Evolutionary conservation across 2,329 filamentous ascomycete species (phyloP), one percentile per base, ranked within the genome.

Genomic region (Tetracladium maxilliforme): DNA sequence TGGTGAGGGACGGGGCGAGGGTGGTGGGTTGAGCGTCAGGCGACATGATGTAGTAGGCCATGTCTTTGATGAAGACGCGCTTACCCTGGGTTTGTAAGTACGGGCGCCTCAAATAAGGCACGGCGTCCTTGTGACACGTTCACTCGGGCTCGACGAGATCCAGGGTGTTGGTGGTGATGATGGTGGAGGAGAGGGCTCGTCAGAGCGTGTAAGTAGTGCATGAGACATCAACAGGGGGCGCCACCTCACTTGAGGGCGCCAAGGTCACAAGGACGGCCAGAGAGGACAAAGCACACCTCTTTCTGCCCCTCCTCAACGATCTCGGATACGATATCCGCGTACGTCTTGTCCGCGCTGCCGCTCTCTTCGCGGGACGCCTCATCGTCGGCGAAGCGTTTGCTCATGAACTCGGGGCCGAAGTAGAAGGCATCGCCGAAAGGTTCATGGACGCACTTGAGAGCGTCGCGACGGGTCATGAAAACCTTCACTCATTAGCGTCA

Each of bases 11-110:
- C 3, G 80, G 79, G 7, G 82, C 84, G 31, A 90, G 70, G 24
- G 59, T 61, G 25, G 81, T 68, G 10, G 67, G 60, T 41, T 77
- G 66, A 23, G 64, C 61, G 34, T 78, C 58, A 4, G 82, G 81
- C 5, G 84, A 79, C 35, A 92, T 62, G 36, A 94, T 63, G 51
- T 95, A 95, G 53, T 94, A 78, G 28, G 80, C 76, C 58, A 95
- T 98, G 51, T 95, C 90, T 53, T 98, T 98, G 66, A 98, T 90
- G 58, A 95, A 94, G 41, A 92, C 59, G 39, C 87, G 80, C 59
- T 92, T 93, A 42, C 74, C 79, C 80, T 92, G 39, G 33, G 33
- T n/a, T n/a, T n/a, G n/a, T n/a, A n/a, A n/a, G n/a, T n/a, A n/a
- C n/a, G n/a, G n/a, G n/a, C n/a, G n/a, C n/a, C n/a, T n/a, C n/a